Conservation (phyloP, 1,139 yeast genomes). For the Hansenula lynferdii region DNA sequence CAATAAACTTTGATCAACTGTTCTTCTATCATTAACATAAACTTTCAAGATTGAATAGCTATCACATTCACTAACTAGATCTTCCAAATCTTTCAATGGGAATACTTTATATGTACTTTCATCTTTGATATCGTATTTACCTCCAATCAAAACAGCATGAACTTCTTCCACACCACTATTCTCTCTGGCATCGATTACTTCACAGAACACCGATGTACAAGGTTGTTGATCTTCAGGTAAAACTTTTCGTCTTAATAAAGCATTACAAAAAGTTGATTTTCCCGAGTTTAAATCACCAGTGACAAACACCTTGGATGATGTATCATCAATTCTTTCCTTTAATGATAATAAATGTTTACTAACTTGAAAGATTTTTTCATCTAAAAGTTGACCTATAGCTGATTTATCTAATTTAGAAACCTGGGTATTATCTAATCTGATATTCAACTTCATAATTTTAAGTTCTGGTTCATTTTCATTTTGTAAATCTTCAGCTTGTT, state of each 20-base stretch:
- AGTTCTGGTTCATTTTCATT: constrained; percentile 36
- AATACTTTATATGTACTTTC: constrained; percentile 60
- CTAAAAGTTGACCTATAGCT: constrained; percentile 61
- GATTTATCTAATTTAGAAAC: constrained; percentile 54
- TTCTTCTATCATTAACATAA: constrained; percentile 73
- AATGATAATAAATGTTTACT: constrained; percentile 68
- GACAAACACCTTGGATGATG: constrained; percentile 87
- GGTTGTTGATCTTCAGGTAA: constrained; percentile 98
- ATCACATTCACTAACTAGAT: constrained; percentile 71
- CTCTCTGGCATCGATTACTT: constrained; percentile 79
- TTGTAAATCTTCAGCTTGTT: constrained; percentile 21
- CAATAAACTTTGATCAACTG: constrained; percentile 64
- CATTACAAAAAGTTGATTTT: constrained; percentile 93
- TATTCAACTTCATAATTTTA: constrained; percentile 57
- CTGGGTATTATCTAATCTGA: constrained; percentile 49
- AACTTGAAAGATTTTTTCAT: constrained; percentile 55
- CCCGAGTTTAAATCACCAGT: constrained; percentile 98
- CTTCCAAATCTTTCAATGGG: constrained; percentile 52
- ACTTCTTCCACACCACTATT: constrained; percentile 82
- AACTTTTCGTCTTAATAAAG: constrained; percentile 69
- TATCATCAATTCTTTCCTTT: constrained; percentile 83
- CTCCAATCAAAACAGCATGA: constrained; percentile 78
- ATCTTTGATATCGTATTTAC: constrained; percentile 53
- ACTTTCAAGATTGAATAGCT: constrained; percentile 70
- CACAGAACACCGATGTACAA: constrained; percentile 94